Evolutionary conservation across 2,329 filamentous ascomycete species (phyloP).

Genomic region (Colletotrichum chrysophilum): DNA sequence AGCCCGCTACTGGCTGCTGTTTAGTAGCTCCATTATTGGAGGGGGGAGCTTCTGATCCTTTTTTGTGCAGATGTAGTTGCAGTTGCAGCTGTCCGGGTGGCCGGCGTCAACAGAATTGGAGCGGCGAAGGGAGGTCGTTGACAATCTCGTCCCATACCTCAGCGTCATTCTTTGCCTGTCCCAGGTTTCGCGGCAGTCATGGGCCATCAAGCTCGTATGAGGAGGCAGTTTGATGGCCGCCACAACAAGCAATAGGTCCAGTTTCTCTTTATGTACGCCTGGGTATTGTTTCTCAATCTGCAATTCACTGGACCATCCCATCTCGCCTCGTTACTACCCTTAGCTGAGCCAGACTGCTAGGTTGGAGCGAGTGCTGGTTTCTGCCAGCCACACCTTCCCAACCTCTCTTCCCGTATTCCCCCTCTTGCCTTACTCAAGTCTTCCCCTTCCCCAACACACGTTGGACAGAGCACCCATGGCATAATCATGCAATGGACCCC

Average conservation of each 20-base stretch:
- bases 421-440: neutral
- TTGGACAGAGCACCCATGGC: constrained; percentile 1
- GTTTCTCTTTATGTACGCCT: neutral
- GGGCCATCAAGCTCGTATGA: neutral
- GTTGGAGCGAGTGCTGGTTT: neutral
- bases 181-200: neutral
- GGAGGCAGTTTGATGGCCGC: neutral
- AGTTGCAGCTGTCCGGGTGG: neutral
- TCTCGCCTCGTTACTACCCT: neutral
- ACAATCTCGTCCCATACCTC: constrained; percentile 9
- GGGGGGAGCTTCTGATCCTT: neutral
- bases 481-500: constrained; percentile 18
- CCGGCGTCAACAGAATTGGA: neutral
- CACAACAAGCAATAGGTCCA: neutral
- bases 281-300: neutral
- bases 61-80: neutral
- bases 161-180: neutral
- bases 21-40: neutral
- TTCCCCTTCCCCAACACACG: neutral
- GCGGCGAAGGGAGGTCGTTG: neutral
- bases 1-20: neutral
- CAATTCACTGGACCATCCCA: neutral
- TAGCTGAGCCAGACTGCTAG: neutral
- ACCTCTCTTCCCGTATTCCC: neutral
- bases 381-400: neutral